Base-by-base conservation (phyloP, 2,329 filamentous ascomycete genomes). In the Didymosphaeria variabile region DNA sequence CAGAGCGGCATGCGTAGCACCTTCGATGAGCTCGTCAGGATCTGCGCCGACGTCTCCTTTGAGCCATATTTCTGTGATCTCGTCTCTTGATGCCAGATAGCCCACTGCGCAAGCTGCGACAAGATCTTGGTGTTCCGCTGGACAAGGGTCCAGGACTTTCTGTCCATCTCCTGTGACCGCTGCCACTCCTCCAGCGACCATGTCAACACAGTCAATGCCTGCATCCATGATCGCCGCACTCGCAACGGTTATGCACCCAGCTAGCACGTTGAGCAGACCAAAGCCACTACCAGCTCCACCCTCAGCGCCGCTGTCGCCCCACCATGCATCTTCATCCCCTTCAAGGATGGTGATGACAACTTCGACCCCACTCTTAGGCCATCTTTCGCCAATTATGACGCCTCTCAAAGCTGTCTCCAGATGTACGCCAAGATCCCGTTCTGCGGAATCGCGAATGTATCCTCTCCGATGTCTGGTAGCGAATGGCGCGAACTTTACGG, bases 281-380 rank as follows among this genome's bases (percentile, higher is more conserved):
- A 93, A 96, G 15, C 91, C 87, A 78, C 86, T 76, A 76, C 86
- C 79, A 60, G 79, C 82, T n/a, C 90, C 86, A 57, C 79, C 82
- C 17, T 63, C 71, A 17, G 36, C 60, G 3, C 60, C 65, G 34
- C 60, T 65, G 74, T 88, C 85, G 5, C 85, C 87, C 85, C 86
- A 88, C 84, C 86, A 88, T 38, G 83, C 82, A 70, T 94, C 91
- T 75, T 97, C 92, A 73, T 98, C 95, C 3, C 93, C 94, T 80
- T 99, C 95, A 19, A 99, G 84, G 52, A 99, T 89, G 0, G 93
- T 97, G 52, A 99, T 88, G 19, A 97, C 90, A 44, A 99, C 90
- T 76, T 99, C 95, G n/a, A 97, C 90, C 47, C 93, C 94, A 77
- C 93, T 97, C 83, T 99, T 99, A n/a, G 95, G 95, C 92, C 94